Percentiles rank a stretch among this genome's conserved stretches.
Evolutionary conservation across 1,139 yeast genomes (phyloP).

Genomic region (Scheffersomyces parashehatae): DNA sequence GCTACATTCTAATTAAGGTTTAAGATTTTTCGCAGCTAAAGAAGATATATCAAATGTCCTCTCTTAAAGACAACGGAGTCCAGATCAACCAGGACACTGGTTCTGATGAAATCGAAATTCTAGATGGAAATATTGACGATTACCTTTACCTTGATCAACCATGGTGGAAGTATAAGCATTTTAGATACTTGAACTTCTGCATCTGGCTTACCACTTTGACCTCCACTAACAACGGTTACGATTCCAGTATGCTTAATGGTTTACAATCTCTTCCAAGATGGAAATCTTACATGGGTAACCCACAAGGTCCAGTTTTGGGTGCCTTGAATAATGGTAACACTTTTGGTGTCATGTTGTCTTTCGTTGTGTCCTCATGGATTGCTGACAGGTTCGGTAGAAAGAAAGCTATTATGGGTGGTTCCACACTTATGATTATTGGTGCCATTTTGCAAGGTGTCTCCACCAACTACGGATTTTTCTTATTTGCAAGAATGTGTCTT

Average conservation of each 20-base stretch:
- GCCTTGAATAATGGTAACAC: conserved; percentile 21
- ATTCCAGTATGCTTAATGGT: conserved; percentile 24
- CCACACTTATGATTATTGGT: conserved; percentile 12
- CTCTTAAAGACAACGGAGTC: neutral
- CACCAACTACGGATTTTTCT: conserved; percentile 33
- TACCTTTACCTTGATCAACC: conserved; percentile 1
- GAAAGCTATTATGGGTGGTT: conserved; percentile 12
- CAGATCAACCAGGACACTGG: neutral
- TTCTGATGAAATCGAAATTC: neutral
- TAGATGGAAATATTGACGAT: neutral
- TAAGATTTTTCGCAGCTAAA: neutral
- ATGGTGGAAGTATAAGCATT: conserved; percentile 13
- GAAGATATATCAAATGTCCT: neutral
- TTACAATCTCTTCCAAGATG: conserved; percentile 19
- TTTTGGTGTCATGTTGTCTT: conserved; percentile 22
- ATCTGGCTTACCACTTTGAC: conserved; percentile 19
- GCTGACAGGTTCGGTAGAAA: conserved; percentile 52
- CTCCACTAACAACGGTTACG: conserved; percentile 23
- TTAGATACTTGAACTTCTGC: conserved; percentile 11
- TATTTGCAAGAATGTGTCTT: conserved; percentile 37
- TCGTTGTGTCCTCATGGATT: conserved; percentile 30
- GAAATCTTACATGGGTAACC: conserved; percentile 18
- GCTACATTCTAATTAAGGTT: neutral
- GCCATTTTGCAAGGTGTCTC: conserved; percentile 43
- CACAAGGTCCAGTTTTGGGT: conserved; percentile 19